Percentiles rank a stretch among this genome's conserved stretches.
Conservation (phyloP, 2,329 filamentous ascomycete species). For the Colletotrichum chlorophyti region DNA sequence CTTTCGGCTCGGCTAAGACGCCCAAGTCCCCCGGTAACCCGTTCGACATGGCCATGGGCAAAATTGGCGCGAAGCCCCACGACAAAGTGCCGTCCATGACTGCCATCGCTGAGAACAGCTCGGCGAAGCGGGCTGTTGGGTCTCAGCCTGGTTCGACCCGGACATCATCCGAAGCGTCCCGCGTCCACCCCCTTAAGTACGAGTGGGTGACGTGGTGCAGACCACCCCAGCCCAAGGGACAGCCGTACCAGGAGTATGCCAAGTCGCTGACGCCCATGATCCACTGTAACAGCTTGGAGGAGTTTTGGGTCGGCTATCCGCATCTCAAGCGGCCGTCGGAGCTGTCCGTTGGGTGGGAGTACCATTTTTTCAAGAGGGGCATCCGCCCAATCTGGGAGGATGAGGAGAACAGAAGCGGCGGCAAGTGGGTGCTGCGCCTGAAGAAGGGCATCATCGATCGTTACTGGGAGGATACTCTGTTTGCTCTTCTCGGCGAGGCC, state of each 20-base stretch:
- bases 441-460: constrained; percentile 97
- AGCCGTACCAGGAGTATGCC: constrained; percentile 87
- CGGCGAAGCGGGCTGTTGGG: constrained; percentile 33
- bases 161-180: constrained; percentile 24
- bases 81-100: constrained; percentile 48
- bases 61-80: constrained; percentile 51
- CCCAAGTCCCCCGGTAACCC: constrained; percentile 84
- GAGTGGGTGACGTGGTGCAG: constrained; percentile 98
- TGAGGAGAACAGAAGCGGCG: constrained; percentile 92
- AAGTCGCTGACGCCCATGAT: constrained; percentile 92
- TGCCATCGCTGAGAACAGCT: constrained; percentile 66
- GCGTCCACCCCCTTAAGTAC: constrained; percentile 66
- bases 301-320: constrained; percentile 88
- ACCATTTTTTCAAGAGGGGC: constrained; percentile 96
- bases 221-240: constrained; percentile 94
- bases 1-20: constrained; percentile 88
- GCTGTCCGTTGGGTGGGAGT: constrained; percentile 92
- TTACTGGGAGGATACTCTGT: constrained; percentile 93
- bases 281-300: constrained; percentile 80
- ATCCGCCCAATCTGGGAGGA: constrained; percentile 99
- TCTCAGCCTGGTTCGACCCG: constrained; percentile 28
- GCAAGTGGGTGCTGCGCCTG: constrained; percentile 95
- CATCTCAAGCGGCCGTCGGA: constrained; percentile 90
- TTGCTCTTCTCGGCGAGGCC: constrained; percentile 92
- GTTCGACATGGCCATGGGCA: constrained; percentile 75